Evolutionary conservation across 306 rosid species (phyloP), one percentile per base, ranked within the genome.

Genomic region (Albizia julibrissin): DNA sequence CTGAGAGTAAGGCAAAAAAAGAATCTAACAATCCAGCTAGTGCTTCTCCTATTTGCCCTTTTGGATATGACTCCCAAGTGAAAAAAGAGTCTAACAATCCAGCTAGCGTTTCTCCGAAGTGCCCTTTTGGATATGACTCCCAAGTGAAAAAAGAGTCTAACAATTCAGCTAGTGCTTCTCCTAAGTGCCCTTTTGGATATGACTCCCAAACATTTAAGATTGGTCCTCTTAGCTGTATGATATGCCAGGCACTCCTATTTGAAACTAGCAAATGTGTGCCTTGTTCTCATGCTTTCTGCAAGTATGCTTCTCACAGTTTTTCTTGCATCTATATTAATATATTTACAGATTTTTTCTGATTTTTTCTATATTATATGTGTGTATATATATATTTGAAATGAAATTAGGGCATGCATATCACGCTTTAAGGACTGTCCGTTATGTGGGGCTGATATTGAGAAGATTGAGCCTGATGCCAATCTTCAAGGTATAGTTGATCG

Each of bases 211-310:
- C 94, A 18, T 93, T 95, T 80, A 95, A 95, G 93, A 84, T 95
- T 27, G 98, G 99, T 52, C 99, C 99, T 66, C 90, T 95, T 29
- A 95, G 99, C 91, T 95, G 99, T 83, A 78, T 91, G 85, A 81
- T 95, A 76, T 95, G 98, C 80, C 85, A 87, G 69, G 89, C 88
- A 62, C 88, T 88, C 54, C 84, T 86, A 6, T 88, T 80, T 27
- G 90, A 86, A 33, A 88, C 87, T 76, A 87, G 91, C 88, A 91
- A 84, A 89, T 91, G 94, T 78, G 90, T 94, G 65, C 98, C 98
- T 39, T 94, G 98, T 77, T 84, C 94, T 76, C 98, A 94, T 79
- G 58, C 82, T 22, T 94, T 81, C 78, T 94, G 97, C 98, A 89
- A 65, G 85, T 70, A n/a, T 75, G 46, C 14, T 26, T 56, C 69